Evolutionary conservation across 1,284 basidiomycete genomes (phyloP).

Genomic region (Papiliotrema flavescens): DNA sequence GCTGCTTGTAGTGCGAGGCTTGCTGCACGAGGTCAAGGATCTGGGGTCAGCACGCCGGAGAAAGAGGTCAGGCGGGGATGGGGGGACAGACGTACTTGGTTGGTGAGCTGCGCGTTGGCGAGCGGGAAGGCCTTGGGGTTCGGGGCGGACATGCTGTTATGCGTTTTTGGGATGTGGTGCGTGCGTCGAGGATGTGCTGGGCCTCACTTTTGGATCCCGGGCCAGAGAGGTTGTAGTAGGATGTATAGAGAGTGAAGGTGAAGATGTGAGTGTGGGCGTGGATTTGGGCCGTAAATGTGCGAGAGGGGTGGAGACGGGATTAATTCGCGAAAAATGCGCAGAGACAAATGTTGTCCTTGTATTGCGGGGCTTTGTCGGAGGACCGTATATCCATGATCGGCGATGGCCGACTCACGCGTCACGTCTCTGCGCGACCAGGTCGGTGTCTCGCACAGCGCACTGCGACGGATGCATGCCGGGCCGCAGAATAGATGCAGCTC

Average conservation of each 20-base stretch:
- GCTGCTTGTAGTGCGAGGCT: conserved; percentile 87
- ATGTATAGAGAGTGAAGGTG: background rate
- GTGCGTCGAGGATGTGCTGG: background rate
- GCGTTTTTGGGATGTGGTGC: background rate
- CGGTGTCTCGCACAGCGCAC: too few species aligned
- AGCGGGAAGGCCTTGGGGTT: conserved; percentile 89
- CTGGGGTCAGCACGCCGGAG: conserved; percentile 51
- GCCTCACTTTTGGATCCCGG: conserved; percentile 8
- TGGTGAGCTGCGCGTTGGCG: conserved; percentile 83
- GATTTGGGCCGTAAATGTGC: too few species aligned
- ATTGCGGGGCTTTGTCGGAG: too few species aligned
- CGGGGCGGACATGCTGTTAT: conserved; percentile 36
- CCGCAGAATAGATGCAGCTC: too few species aligned
- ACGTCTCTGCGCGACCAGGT: too few species aligned
- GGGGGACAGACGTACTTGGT: conserved; percentile 65
- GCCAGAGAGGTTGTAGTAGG: background rate
- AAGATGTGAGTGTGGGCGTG: too few species aligned
- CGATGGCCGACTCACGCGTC: too few species aligned
- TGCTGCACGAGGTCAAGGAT: conserved; percentile 87
- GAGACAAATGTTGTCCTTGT: too few species aligned
- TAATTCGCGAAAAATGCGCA: too few species aligned
- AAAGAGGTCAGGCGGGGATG: background rate
- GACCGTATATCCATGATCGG: too few species aligned
- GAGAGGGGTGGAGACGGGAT: too few species aligned
- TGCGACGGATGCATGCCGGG: too few species aligned